phyloP scores from a whole-genome alignment of 208 protist genomes.

The Trypanosoma cruzi region DNA sequence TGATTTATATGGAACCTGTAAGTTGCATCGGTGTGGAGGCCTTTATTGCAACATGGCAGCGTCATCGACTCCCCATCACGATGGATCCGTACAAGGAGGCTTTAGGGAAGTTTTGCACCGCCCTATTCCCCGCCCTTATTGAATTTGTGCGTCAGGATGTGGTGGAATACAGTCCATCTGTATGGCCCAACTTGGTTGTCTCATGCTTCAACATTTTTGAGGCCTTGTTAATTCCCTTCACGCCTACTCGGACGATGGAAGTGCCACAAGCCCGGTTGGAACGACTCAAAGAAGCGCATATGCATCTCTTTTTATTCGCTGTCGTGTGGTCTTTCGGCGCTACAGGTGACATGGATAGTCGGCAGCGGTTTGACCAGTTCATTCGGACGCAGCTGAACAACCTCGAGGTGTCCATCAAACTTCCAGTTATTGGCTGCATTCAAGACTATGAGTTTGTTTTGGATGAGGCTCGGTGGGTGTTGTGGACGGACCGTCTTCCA shows the following conservation, averaged over 20 bases:
- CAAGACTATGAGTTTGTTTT: slow-evolving; percentile 96
- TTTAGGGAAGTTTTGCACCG: slow-evolving; percentile 88
- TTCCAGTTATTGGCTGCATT: slow-evolving; percentile 92
- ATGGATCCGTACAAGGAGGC: slow-evolving; percentile 88
- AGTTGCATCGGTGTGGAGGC: slow-evolving; percentile 86
- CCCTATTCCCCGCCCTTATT: slow-evolving; percentile 89
- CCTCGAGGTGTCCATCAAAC: slow-evolving; percentile 63
- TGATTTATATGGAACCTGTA: slow-evolving; percentile 98
- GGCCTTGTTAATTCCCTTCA: slow-evolving; percentile 89
- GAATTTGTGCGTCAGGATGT: slow-evolving; percentile 92
- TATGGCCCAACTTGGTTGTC: slow-evolving; percentile 94
- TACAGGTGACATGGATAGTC: slow-evolving; percentile 90
- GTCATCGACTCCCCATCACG: slow-evolving; percentile 77
- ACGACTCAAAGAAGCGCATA: slow-evolving; percentile 73
- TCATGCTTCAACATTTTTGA: slow-evolving; percentile 96
- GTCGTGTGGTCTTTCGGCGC: slow-evolving; percentile 98
- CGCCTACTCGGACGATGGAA: slow-evolving; percentile 75
- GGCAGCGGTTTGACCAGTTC: slow-evolving; percentile 94
- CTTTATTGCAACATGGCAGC: slow-evolving; percentile 84
- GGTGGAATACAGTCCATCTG: slow-evolving; percentile 94
- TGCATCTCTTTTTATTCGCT: slow-evolving; percentile 96
- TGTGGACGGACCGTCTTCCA: slow-evolving; percentile 93
- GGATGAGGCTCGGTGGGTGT: slow-evolving; percentile 89
- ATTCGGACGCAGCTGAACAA: slow-evolving; percentile 85
- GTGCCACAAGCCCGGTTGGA: slow-evolving; percentile 84